Evolutionary conservation across 2,329 filamentous ascomycete species (phyloP).

Genomic region (Paecilomyces sp.): DNA sequence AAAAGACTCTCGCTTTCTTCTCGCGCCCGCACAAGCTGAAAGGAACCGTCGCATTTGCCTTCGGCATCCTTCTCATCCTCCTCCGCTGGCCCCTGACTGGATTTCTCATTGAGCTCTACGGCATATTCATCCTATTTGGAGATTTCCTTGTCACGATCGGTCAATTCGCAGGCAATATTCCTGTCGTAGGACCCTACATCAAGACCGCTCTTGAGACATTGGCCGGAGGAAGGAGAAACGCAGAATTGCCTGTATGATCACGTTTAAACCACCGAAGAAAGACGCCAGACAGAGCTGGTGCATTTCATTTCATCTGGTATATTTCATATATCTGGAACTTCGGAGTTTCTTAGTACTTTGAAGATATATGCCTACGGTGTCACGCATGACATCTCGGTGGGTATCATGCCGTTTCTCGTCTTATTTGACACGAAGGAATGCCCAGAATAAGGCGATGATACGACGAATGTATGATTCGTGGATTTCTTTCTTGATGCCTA

Average conservation of each 20-base stretch:
- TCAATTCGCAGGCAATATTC: slow-evolving; percentile 75
- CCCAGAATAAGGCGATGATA: not conserved
- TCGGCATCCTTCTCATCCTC: slow-evolving; percentile 77
- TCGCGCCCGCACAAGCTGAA: slow-evolving; percentile 86
- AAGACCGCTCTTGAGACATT: slow-evolving; percentile 64
- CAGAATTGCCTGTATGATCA: slow-evolving; percentile 50
- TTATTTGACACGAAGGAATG: not conserved
- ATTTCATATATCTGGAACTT: not conserved
- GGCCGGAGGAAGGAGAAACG: slow-evolving; percentile 63
- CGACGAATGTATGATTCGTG: not conserved
- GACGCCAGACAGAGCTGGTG: not conserved
- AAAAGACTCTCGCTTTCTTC: slow-evolving; percentile 92
- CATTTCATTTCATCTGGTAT: not conserved
- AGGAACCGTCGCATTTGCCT: slow-evolving; percentile 81
- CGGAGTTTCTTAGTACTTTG: not conserved
- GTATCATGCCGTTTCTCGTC: not conserved
- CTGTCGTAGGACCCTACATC: slow-evolving; percentile 81
- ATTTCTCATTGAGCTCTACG: slow-evolving; percentile 86
- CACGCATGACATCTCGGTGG: slow-evolving; percentile 42
- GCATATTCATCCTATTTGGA: slow-evolving; percentile 87
- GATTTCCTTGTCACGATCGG: slow-evolving; percentile 93
- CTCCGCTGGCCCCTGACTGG: slow-evolving; percentile 86
- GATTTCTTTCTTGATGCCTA: not conserved
- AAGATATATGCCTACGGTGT: not conserved
- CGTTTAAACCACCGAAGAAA: not conserved